Evolutionary conservation across 2,329 filamentous ascomycete genomes (phyloP).

Genomic region (Penicillium sp.): DNA sequence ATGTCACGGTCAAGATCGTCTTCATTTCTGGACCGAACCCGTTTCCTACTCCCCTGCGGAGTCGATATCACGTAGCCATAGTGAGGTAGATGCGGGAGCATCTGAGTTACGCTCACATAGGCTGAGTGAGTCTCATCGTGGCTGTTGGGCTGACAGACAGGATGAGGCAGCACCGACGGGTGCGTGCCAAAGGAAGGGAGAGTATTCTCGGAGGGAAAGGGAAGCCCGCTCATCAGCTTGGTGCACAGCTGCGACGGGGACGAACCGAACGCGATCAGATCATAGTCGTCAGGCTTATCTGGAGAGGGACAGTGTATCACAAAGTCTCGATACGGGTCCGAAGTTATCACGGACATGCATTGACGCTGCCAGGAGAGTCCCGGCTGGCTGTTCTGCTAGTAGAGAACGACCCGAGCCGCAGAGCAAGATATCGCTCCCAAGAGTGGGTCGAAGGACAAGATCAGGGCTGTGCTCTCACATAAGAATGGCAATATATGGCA

Average conservation of each 20-base stretch:
- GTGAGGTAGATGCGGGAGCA: conserved; percentile 35
- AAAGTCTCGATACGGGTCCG: conserved; percentile 73
- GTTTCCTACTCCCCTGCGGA: conserved; percentile 34
- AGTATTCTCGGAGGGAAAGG: conserved; percentile 33
- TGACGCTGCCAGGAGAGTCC: conserved; percentile 75
- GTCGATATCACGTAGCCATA: conserved; percentile 36
- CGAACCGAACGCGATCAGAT: conserved; percentile 62
- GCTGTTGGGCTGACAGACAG: conserved; percentile 29
- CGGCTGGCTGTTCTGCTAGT: conserved; percentile 43
- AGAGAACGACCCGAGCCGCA: conserved; percentile 1
- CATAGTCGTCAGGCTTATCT: conserved; percentile 64
- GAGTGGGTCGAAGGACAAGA: conserved; percentile 2
- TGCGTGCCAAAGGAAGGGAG: conserved; percentile 40
- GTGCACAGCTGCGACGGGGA: conserved; percentile 25
- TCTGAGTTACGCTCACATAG: conserved; percentile 33
- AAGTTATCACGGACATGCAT: conserved; percentile 70
- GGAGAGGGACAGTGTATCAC: conserved; percentile 65
- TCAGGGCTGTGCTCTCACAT: conserved; percentile 9
- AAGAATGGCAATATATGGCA: conserved; percentile 5
- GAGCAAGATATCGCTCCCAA: neutral
- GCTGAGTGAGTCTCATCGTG: conserved; percentile 34
- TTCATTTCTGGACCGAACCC: conserved; percentile 33
- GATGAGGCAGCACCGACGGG: conserved; percentile 36
- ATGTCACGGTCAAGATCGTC: conserved; percentile 23
- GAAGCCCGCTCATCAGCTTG: conserved; percentile 32